A percentile compares a stretch with the other conserved stretches of the same genome.
These are phyloP conservation scores for Ceratobasidium sp. DNA, from an alignment of 1,284 basidiomycete genomes.

Conservation along the genomic window DNA sequence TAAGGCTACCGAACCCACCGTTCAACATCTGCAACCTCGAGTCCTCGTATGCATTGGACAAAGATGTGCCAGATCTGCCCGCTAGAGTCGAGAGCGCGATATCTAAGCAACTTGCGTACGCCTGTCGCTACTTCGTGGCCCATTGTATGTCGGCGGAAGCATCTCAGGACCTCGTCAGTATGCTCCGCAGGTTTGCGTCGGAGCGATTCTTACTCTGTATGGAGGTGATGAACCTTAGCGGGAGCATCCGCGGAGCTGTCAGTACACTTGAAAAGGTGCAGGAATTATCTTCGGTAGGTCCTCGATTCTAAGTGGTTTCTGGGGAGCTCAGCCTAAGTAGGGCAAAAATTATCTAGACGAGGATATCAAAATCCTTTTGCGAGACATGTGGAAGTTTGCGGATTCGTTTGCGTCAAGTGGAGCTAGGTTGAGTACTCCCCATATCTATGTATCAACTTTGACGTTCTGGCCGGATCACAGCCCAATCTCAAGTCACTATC, in stretches of 20 bases:
- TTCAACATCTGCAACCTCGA: too few species aligned
- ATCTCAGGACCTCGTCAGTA: too few species aligned
- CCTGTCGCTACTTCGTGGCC: too few species aligned
- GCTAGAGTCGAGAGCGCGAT: too few species aligned
- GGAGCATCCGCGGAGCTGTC: background rate
- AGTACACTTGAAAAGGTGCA: background rate
- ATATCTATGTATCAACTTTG: slow-evolving; percentile 10
- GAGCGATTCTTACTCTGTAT: background rate
- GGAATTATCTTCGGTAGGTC: slow-evolving; percentile 5
- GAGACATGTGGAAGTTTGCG: slow-evolving; percentile 7
- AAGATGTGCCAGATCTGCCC: too few species aligned
- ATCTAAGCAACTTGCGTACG: too few species aligned
- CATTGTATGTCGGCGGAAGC: too few species aligned
- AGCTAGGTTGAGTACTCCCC: background rate
- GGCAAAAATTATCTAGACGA: background rate
- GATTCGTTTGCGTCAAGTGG: background rate
- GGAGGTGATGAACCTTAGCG: slow-evolving; percentile 20
- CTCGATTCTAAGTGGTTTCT: background rate
- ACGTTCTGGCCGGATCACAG: background rate
- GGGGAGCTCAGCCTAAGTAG: background rate
- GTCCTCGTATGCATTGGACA: too few species aligned
- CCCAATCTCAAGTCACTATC: background rate
- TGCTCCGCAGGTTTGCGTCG: too few species aligned
- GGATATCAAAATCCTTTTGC: background rate
- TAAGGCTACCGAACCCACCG: too few species aligned